Percentiles rank a stretch among this genome's conserved stretches.
These are phyloP conservation scores for Pichia eremophila DNA, from an alignment of 805 yeast species.

Conservation along the genomic window DNA sequence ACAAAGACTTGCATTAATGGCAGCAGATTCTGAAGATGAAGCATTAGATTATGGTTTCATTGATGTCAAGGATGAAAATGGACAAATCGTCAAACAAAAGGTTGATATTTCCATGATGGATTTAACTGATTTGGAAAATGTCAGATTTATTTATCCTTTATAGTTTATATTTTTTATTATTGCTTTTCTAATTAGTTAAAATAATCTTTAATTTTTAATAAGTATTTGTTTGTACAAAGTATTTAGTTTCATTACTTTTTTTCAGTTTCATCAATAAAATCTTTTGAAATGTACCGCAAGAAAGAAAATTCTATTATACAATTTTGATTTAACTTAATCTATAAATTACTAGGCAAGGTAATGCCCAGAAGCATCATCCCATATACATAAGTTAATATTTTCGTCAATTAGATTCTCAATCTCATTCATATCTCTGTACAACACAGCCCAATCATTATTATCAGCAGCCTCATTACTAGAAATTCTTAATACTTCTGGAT, in stretches of 20 bases:
- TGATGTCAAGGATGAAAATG: constrained; percentile 18
- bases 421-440: constrained; percentile 10
- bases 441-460: constrained; percentile 13
- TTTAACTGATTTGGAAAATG: constrained; percentile 41
- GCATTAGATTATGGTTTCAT: constrained; percentile 15
- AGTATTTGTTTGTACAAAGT: too few species aligned
- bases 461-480: constrained; percentile 4
- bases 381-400: constrained; percentile 13
- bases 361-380: constrained; percentile 19
- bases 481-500: not conserved
- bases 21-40: constrained; percentile 8
- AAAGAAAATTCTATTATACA: too few species aligned
- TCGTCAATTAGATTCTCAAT: constrained; percentile 14
- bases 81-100: constrained; percentile 20
- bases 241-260: too few species aligned
- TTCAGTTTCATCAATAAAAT: too few species aligned
- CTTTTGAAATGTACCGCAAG: too few species aligned
- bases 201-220: too few species aligned
- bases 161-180: constrained; percentile 8
- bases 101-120: constrained; percentile 38
- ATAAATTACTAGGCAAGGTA: not conserved
- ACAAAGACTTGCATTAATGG: constrained; percentile 24
- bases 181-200: too few species aligned
- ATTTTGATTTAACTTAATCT: not conserved
- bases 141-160: constrained; percentile 24